Evolutionary conservation across 1,139 yeast species (phyloP).

Genomic region (Blastobotrys malaysiensis): DNA sequence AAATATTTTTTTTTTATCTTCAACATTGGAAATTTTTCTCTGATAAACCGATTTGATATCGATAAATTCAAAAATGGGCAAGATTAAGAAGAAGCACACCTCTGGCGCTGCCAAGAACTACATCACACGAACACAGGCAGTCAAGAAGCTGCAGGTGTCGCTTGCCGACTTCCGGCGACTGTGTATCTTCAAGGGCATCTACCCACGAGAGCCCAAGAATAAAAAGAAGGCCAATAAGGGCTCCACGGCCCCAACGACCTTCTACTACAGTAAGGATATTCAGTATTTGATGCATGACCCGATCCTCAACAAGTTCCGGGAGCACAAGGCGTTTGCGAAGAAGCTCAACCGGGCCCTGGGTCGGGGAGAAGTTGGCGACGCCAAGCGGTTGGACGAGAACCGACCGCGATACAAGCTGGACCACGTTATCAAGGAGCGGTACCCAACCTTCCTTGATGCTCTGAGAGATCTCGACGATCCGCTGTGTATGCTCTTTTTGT

Average conservation of each 20-base stretch:
- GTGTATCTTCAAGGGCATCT: conserved; percentile 89
- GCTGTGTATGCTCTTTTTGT: conserved; percentile 85
- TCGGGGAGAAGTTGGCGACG: conserved; percentile 85
- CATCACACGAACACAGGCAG: conserved; percentile 93
- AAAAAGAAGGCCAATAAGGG: conserved; percentile 98
- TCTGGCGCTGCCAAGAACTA: conserved; percentile 90
- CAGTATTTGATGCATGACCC: conserved; percentile 96
- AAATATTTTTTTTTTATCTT: background rate
- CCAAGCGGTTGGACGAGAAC: conserved; percentile 74
- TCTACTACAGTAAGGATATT: conserved; percentile 89
- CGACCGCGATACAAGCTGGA: conserved; percentile 85
- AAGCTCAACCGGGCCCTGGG: conserved; percentile 88
- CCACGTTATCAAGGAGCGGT: conserved; percentile 87
- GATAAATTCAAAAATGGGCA: conserved; percentile 12
- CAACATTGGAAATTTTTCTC: background rate
- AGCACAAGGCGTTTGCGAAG: conserved; percentile 89
- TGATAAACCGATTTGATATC: background rate
- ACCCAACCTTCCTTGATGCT: conserved; percentile 91
- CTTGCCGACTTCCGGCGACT: conserved; percentile 97
- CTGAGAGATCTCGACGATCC: conserved; percentile 93
- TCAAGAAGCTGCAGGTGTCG: conserved; percentile 84
- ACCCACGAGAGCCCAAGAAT: conserved; percentile 93
- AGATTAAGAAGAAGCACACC: conserved; percentile 69
- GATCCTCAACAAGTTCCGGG: conserved; percentile 83
- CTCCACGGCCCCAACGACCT: conserved; percentile 91